Evolutionary conservation across 2,329 filamentous ascomycete genomes (phyloP), one percentile per base, ranked within the genome.

Genomic region (Ascochyta fabae): DNA sequence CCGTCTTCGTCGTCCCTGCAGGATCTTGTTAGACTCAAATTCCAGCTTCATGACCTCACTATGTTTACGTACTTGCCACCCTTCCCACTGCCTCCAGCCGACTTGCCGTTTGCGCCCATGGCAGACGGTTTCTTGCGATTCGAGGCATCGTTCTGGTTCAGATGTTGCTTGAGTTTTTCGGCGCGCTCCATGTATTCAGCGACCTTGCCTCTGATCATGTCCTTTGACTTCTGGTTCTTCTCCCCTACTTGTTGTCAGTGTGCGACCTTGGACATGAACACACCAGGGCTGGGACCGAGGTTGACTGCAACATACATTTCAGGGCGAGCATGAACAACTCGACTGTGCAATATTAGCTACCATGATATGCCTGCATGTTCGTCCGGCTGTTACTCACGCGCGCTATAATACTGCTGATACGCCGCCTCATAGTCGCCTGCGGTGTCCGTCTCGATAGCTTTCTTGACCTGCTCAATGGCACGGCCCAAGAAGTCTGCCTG

Each of bases 241-340:
- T 99, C 95, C 94, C 76, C 76, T 78, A 26, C n/a, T 19, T 22
- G 42, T 34, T 15, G 45, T 68, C 44, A 71, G 67, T 66, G 52
- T 19, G 10, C 36, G 33, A 36, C 29, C 45, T 38, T 48, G 15
- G 31, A 27, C 31, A 35, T 40, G 8, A 9, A 15, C 2, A 24
- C 29, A 4, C 7, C 9, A 44, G 42, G 8, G 12, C 10, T 34
- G 16, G 33, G 19, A 34, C 46, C 40, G 16, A 48, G 27, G 47
- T n/a, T 56, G 60, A 31, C 8, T 26, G 19, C 16, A 24, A 33
- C 66, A 48, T 66, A 77, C 94, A 99, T 83, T 99, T 99, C 58
- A 99, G 84, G 31, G 95, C 95, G 59, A 98, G 90, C 90, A 99
- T 96, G 83, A 98, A 99, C 55, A 98, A 87, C 79, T 99, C 94